Percentiles rank a stretch among this genome's conserved stretches.
These are phyloP conservation scores for Populus alba DNA, from an alignment of 345 rosid species.

Conservation along the genomic window DNA sequence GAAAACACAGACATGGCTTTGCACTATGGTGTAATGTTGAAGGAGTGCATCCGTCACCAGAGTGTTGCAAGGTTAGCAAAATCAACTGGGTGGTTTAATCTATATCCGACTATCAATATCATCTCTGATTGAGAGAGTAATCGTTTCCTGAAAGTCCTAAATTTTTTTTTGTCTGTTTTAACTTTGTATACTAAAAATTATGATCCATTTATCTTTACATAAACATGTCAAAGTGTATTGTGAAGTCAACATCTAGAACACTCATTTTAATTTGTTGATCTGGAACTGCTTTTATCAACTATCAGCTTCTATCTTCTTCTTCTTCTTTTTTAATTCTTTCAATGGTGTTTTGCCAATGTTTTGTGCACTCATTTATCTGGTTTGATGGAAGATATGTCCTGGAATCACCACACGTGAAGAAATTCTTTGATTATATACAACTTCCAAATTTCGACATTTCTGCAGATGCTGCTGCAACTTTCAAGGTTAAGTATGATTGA, in stretches of 20 bases:
- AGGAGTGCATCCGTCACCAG: conserved; percentile 99
- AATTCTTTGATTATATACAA: conserved; percentile 85
- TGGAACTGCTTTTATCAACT: not conserved
- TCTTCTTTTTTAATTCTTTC: not conserved
- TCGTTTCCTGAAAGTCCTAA: not conserved
- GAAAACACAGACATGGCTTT: conserved; percentile 86
- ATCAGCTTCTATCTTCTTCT: not conserved
- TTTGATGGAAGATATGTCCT: conserved; percentile 68
- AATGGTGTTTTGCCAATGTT: not conserved
- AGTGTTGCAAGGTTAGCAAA: conserved; percentile 75
- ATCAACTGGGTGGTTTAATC: not conserved
- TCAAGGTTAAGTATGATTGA: conserved; percentile 58
- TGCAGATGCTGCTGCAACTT: conserved; percentile 98
- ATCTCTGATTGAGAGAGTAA: not conserved
- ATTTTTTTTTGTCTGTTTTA: not conserved
- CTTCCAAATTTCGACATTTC: conserved; percentile 95
- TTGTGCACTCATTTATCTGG: not conserved
- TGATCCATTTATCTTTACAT: not conserved
- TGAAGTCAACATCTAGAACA: not conserved
- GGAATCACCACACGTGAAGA: conserved; percentile 81
- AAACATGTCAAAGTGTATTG: not conserved
- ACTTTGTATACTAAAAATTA: not conserved
- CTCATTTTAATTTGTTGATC: not conserved
- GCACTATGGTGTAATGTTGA: conserved; percentile 95
- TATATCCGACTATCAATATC: not conserved